These are phyloP conservation scores for Mycena leptocephala DNA, from an alignment of 768 basidiomycete species.

Conservation along the genomic window DNA sequence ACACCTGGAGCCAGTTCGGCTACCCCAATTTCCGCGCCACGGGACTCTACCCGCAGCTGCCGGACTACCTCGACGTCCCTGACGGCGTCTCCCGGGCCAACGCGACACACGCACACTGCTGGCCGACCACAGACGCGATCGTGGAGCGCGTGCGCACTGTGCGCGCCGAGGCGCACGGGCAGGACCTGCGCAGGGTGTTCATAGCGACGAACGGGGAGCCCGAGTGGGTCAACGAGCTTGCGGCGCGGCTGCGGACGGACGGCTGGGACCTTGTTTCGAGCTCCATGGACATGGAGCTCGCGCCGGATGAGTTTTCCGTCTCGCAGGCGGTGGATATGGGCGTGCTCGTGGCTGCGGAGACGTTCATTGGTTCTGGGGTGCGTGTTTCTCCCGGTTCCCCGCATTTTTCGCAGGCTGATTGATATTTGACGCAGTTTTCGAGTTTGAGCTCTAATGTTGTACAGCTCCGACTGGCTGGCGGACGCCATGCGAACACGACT, in stretches of 20 bases:
- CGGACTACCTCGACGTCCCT: conserved; percentile 39
- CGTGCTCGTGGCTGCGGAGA: conserved; percentile 18
- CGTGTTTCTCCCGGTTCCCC: background rate
- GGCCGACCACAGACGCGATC: conserved; percentile 58
- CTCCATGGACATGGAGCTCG: conserved; percentile 33
- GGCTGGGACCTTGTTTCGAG: conserved; percentile 59
- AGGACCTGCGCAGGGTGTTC: conserved; percentile 56
- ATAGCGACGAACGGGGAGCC: conserved; percentile 63
- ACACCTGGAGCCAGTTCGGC: conserved; percentile 61
- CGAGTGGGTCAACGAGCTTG: conserved; percentile 59
- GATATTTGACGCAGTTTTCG: conserved; percentile 39
- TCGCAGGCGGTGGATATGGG: conserved; percentile 32
- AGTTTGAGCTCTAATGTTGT: conserved; percentile 54
- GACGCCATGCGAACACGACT: conserved; percentile 15
- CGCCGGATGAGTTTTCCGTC: conserved; percentile 15
- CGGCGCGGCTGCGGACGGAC: conserved; percentile 47
- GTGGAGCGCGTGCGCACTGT: conserved; percentile 54
- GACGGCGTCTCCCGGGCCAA: conserved; percentile 39
- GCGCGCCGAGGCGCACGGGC: conserved; percentile 22
- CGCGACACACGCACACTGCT: conserved; percentile 57
- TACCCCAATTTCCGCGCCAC: background rate
- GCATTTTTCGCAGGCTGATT: background rate
- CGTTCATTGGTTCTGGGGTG: conserved; percentile 32
- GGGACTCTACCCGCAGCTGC: conserved; percentile 57
- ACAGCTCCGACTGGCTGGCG: conserved; percentile 50